Evolutionary conservation across 2,329 filamentous ascomycete species (phyloP), one percentile per base, ranked within the genome.

Genomic region (Xenoacremonium recifei): DNA sequence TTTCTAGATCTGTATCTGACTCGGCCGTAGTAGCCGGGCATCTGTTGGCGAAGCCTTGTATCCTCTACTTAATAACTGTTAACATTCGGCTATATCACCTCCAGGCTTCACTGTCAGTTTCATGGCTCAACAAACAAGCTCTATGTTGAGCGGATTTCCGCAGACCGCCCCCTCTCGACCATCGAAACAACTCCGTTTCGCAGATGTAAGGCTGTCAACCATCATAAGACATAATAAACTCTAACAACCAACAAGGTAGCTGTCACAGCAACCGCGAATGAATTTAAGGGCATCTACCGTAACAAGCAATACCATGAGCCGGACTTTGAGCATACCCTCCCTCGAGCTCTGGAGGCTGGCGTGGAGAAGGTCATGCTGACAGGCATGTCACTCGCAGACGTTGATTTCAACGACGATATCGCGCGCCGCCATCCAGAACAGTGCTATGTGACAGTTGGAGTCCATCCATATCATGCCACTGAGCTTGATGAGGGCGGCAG

Each of bases 251-350:
- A n/a, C 12, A 4, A 66, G 63, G 63, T 66, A 7, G 65, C 65
- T 13, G 63, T 67, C 2, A 67, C 65, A 9, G 63, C 63, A 15
- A 67, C 64, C 10, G 64, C 64, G 1, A 63, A 65, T 7, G 69
- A 77, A 44, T 76, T 75, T 41, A 64, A 68, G n/a, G 74, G 73
- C 12, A 63, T 72, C 41, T 77, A 77, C 45, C 68, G 73, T 6
- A 64, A 64, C 45, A 76, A 76, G 45, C 64, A 72, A 43, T 71
- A 72, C 37, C 73, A 76, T 36, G 56, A 63, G 4, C 57, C 68
- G 2, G 73, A 76, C 45, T 70, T 76, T 40, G 46, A 54, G 2
- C 58, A 63, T 1, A 68, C 67, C 0, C 61, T 75, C 23, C 64
- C 68, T 19, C 65, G 75, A 1, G 66, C 68, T 1, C 56, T 55